A percentile compares a stretch with the other conserved stretches of the same genome.
These are phyloP conservation scores for Rhamnella rubrinervis DNA, from an alignment of 331 rosid species.

Conservation along the genomic window DNA sequence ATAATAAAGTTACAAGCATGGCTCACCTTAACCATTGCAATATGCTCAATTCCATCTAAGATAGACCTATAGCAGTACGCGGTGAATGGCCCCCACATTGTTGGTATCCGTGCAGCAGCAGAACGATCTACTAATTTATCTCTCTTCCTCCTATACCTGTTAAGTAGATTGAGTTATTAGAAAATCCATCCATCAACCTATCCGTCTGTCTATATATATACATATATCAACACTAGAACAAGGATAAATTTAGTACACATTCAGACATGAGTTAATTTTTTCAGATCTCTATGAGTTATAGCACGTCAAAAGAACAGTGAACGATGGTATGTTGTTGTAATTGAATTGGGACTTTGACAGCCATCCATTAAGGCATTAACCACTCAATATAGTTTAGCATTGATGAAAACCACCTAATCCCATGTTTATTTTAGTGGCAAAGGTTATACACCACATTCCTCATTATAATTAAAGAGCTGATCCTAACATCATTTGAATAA, in stretches of 20 bases:
- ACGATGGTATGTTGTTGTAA: too few species aligned
- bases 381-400: too few species aligned
- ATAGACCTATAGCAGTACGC: constrained; percentile 77
- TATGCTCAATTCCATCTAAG: constrained; percentile 85
- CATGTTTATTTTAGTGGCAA: too few species aligned
- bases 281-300: too few species aligned
- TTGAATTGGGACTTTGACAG: too few species aligned
- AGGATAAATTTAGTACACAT: not conserved
- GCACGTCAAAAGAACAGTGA: too few species aligned
- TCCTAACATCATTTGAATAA: too few species aligned
- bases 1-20: not conserved
- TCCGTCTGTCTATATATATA: too few species aligned
- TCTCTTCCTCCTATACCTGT: constrained; percentile 90
- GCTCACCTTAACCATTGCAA: constrained; percentile 95
- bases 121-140: constrained; percentile 63
- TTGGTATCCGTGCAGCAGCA: constrained; percentile 79
- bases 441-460: too few species aligned
- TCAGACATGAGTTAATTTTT: not conserved
- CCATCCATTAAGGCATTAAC: too few species aligned
- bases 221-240: not conserved
- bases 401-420: too few species aligned
- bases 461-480: too few species aligned
- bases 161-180: constrained; percentile 9
- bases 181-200: not conserved
- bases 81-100: constrained; percentile 89